Conservation (phyloP, 1,284 basidiomycete genomes). For the Irpex sp. region DNA sequence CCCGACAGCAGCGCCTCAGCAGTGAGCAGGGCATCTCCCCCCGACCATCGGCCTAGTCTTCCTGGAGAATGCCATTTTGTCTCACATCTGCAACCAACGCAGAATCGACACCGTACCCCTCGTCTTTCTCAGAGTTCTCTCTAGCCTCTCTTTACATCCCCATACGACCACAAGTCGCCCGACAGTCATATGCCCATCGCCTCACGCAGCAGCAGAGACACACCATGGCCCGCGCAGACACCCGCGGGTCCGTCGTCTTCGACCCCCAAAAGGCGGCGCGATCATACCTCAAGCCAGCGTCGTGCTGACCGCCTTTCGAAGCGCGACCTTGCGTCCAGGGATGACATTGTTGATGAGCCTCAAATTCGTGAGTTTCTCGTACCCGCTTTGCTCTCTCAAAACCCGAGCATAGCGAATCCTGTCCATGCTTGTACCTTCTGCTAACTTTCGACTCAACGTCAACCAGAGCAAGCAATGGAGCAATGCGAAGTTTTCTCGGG, state of each 20-base stretch:
- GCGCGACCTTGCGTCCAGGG: constrained; percentile 20
- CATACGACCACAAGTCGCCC: neutral
- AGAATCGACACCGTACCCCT: constrained; percentile 20
- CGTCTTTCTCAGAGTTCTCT: constrained; percentile 16
- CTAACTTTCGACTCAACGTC: neutral
- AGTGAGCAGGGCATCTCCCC: constrained; percentile 9
- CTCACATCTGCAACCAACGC: constrained; percentile 21
- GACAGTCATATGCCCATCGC: constrained; percentile 29
- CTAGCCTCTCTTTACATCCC: constrained; percentile 1
- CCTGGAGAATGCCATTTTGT: constrained; percentile 42
- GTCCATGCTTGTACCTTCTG: too few species aligned
- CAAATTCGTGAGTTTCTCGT: constrained; percentile 35
- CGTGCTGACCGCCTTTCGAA: constrained; percentile 15
- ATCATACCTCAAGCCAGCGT: constrained; percentile 7
- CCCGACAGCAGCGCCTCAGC: constrained; percentile 4
- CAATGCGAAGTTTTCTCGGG: constrained; percentile 40
- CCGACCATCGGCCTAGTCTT: constrained; percentile 3
- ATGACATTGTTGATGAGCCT: constrained; percentile 34
- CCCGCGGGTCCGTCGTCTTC: constrained; percentile 21
- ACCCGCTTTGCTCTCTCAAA: neutral
- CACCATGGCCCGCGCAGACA: constrained; percentile 37
- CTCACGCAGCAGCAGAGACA: constrained; percentile 23
- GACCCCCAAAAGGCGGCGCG: constrained; percentile 22
- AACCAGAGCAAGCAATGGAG: constrained; percentile 28
- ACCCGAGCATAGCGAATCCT: too few species aligned